Percentiles rank a stretch among this genome's conserved stretches.
These are phyloP conservation scores for Thraustochytrium striatum DNA, from an alignment of 352 stramenopile genomes.

Conservation along the genomic window DNA sequence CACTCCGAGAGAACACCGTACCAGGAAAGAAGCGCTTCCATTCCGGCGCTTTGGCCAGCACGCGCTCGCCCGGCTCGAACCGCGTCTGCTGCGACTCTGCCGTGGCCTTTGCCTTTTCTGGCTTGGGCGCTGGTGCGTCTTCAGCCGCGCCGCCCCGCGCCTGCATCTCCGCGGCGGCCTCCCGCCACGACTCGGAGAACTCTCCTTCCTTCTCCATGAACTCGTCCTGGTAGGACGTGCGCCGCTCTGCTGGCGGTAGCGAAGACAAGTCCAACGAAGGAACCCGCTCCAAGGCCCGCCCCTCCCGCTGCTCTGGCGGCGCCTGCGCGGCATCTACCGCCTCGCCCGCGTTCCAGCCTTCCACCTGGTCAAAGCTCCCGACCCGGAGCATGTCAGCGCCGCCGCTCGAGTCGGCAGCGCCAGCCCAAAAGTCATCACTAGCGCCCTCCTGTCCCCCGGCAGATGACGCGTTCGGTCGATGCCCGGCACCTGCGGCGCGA, in stretches of 20 bases:
- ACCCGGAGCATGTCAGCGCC: no score
- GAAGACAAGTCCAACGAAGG: conserved; percentile 25
- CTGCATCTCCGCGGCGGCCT: background rate
- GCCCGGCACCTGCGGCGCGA: no score
- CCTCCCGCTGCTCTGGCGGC: background rate
- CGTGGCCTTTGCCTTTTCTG: background rate
- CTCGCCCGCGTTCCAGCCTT: no score
- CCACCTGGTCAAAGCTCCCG: no score
- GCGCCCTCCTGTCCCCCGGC: no score
- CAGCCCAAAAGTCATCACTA: no score
- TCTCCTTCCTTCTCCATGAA: conserved; percentile 2
- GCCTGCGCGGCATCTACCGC: background rate
- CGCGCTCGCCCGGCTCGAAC: background rate
- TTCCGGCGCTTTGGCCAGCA: conserved; percentile 14
- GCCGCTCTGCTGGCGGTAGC: conserved; percentile 1
- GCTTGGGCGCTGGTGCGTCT: background rate
- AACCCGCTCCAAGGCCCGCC: background rate
- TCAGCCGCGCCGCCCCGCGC: background rate
- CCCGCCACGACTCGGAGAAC: conserved; percentile 35
- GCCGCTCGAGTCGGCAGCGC: no score
- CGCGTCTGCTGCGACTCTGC: background rate
- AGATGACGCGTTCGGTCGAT: no score
- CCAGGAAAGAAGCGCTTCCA: conserved; percentile 43
- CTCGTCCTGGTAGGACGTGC: conserved; percentile 41
- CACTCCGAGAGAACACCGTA: conserved; percentile 7